Percentiles rank a stretch among this genome's conserved stretches.
These are phyloP conservation scores for Saccharomyces kudriavzevii DNA, from an alignment of 805 yeast genomes.

Conservation along the genomic window DNA sequence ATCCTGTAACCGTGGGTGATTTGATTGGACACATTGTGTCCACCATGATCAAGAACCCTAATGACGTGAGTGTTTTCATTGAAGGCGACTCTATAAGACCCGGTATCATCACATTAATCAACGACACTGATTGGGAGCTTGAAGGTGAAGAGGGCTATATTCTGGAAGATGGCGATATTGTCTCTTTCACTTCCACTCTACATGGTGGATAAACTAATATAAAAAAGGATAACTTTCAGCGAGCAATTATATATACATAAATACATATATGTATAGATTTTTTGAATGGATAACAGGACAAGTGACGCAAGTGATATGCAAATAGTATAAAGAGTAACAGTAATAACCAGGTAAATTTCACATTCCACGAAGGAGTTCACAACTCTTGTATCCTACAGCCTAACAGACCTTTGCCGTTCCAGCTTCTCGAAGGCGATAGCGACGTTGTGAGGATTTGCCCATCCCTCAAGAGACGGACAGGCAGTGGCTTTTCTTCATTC, in stretches of 20 bases:
- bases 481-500: slow-evolving; percentile 28
- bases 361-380: slow-evolving; percentile 11
- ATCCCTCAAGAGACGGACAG: slow-evolving; percentile 29
- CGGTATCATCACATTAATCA: slow-evolving; percentile 83
- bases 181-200: slow-evolving; percentile 84
- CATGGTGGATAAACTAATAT: slow-evolving; percentile 68
- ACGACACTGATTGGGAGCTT: slow-evolving; percentile 95
- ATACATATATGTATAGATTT: slow-evolving; percentile 8
- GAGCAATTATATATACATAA: neutral
- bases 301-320: neutral
- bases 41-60: slow-evolving; percentile 49
- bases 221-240: neutral
- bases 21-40: slow-evolving; percentile 48
- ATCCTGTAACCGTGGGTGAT: slow-evolving; percentile 35
- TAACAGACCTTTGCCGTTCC: slow-evolving; percentile 63
- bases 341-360: neutral
- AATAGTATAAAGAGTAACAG: slow-evolving; percentile 1
- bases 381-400: slow-evolving; percentile 54
- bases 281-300: slow-evolving; percentile 1
- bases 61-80: slow-evolving; percentile 64
- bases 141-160: slow-evolving; percentile 80
- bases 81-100: slow-evolving; percentile 82
- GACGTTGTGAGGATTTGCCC: slow-evolving; percentile 22
- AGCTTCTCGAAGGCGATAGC: slow-evolving; percentile 41
- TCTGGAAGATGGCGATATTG: slow-evolving; percentile 65